Evolutionary conservation across 768 basidiomycete genomes (phyloP).

Genomic region (Tricholoma matsutake): DNA sequence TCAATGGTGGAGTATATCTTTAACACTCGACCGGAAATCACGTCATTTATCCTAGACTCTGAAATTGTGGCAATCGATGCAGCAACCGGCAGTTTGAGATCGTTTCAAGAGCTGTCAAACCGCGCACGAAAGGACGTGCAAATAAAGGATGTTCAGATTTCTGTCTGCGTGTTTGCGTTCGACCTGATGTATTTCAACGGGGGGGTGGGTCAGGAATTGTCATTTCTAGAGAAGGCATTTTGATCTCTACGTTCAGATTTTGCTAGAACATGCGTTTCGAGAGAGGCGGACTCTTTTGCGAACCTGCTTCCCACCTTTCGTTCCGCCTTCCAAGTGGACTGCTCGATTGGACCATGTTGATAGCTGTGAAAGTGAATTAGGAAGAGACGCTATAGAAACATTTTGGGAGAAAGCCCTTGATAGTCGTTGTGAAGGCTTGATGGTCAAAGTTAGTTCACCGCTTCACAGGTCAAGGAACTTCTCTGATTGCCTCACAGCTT

Average conservation of each 20-base stretch:
- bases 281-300: slow-evolving; percentile 64
- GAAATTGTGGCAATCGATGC: slow-evolving; percentile 85
- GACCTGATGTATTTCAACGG: slow-evolving; percentile 87
- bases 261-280: slow-evolving; percentile 69
- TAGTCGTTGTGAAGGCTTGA: slow-evolving; percentile 86
- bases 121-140: slow-evolving; percentile 82
- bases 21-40: slow-evolving; percentile 33
- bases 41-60: slow-evolving; percentile 78
- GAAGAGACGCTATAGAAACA: slow-evolving; percentile 57
- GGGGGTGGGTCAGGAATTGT: slow-evolving; percentile 46
- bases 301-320: slow-evolving; percentile 54
- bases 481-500: slow-evolving; percentile 40
- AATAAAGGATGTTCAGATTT: slow-evolving; percentile 68
- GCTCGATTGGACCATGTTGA: slow-evolving; percentile 76
- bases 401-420: slow-evolving; percentile 78
- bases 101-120: slow-evolving; percentile 86
- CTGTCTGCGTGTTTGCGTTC: slow-evolving; percentile 84
- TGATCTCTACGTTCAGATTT: slow-evolving; percentile 41
- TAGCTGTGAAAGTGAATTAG: slow-evolving; percentile 62
- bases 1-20: slow-evolving; percentile 54
- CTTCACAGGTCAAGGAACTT: background rate
- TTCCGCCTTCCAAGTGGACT: slow-evolving; percentile 36
- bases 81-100: slow-evolving; percentile 54
- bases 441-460: slow-evolving; percentile 67
- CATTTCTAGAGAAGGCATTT: slow-evolving; percentile 2